Evolutionary conservation across 2,329 filamentous ascomycete genomes (phyloP), one percentile per base, ranked within the genome.

Genomic region (Proliferodiscus dingleyae): DNA sequence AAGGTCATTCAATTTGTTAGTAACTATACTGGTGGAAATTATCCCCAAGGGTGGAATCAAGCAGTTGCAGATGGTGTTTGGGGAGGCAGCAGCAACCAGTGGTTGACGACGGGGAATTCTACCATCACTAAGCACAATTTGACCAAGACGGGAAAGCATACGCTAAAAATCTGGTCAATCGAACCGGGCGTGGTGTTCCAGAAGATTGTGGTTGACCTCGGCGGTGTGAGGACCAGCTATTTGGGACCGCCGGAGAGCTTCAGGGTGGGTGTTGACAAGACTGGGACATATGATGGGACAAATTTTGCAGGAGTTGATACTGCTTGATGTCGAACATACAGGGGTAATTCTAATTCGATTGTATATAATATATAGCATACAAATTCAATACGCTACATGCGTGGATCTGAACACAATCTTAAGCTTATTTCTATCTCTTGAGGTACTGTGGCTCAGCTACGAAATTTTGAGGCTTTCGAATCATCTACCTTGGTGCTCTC

Each of bases 171-270:
- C 15, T 62, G 64, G 61, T 46, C 57, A 9, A 29, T 64, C 11
- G 60, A 65, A 41, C 56, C 61, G 1, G 62, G 62, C 3, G 51
- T 67, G 6, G 54, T 64, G 2, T 52, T 67, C 11, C 58, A 67
- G 52, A 68, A 65, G 50, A 46, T 68, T 24, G 60, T 69, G 8
- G 28, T 69, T 21, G 62, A 69, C 57, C 48, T 68, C 11, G 67
- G 67, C 6, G 66, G 64, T 7, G 59, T 66, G 21, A 60, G 62
- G 41, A 46, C 58, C 10, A 66, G 61, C 47, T 68, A 68, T 54
- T 43, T 69, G 15, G 66, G 66, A 2, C 66, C 67, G 3, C 65
- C 63, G 18, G 62, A 65, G 52, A 65, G 61, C 21, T 50, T 52
- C 30, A 45, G 43, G 21, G 47, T 37, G 28, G 45, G 45, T 2